These are phyloP conservation scores for Ogataea pilisensis DNA, from an alignment of 805 yeast genomes.

Conservation along the genomic window DNA sequence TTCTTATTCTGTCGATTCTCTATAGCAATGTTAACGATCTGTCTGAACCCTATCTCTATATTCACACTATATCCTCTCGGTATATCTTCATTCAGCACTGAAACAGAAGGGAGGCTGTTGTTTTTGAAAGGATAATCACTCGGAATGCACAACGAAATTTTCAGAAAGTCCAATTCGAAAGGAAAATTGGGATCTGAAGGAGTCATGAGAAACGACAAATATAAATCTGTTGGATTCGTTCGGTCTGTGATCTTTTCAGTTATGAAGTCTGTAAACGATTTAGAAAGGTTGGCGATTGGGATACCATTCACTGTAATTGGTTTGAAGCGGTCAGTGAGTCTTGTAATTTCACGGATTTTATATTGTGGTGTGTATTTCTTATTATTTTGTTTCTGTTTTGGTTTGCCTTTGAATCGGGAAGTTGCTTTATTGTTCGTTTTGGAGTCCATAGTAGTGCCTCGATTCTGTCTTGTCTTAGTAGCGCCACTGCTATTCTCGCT, in stretches of 20 bases:
- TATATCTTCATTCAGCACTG: conserved; percentile 61
- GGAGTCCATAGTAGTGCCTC: no score
- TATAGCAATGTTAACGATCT: conserved; percentile 40
- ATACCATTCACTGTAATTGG: conserved; percentile 32
- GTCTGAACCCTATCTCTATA: conserved; percentile 59
- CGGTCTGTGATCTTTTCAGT: conserved; percentile 11
- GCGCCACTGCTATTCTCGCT: background rate
- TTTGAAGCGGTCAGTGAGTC: conserved; percentile 15
- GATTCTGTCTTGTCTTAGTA: background rate
- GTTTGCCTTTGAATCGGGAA: background rate
- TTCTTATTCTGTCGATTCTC: conserved; percentile 8
- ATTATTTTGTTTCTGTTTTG: background rate
- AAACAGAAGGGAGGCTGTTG: conserved; percentile 42
- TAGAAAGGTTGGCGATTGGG: conserved; percentile 16
- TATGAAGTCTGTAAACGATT: conserved; percentile 17
- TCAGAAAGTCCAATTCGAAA: conserved; percentile 52
- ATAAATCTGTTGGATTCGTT: conserved; percentile 24
- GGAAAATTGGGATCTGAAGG: conserved; percentile 78
- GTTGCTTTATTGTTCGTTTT: no score
- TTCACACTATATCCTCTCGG: conserved; percentile 66
- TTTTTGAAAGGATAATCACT: conserved; percentile 44
- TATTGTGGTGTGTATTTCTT: conserved; percentile 7
- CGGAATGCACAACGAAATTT: conserved; percentile 53
- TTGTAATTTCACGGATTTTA: conserved; percentile 19
- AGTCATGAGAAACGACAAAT: conserved; percentile 40